phyloP scores from a whole-genome alignment of 257 asterid genomes.

The Capsicum pubescens region DNA sequence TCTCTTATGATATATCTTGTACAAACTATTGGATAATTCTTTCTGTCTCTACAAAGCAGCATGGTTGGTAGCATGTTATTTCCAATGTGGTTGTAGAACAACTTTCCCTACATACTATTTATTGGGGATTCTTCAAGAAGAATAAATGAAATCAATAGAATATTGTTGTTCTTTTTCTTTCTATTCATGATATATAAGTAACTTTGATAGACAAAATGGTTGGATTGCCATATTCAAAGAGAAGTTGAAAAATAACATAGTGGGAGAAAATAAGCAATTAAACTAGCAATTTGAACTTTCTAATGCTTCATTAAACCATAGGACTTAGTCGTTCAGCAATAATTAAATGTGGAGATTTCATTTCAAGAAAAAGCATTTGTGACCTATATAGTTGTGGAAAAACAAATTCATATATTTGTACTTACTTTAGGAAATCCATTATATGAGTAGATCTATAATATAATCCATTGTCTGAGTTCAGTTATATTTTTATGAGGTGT shows the following conservation, averaged over 20 bases:
- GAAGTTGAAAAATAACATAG: constrained; percentile 10
- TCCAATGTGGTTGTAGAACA: not conserved
- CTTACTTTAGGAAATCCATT: not conserved
- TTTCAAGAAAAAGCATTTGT: not conserved
- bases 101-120: constrained; percentile 11
- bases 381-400: not conserved
- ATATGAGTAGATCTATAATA: not conserved
- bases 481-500: not conserved
- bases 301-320: not conserved
- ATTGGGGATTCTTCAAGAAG: constrained; percentile 11
- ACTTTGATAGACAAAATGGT: not conserved
- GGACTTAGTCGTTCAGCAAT: not conserved
- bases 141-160: not conserved
- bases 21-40: constrained; percentile 17
- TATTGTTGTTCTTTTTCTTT: constrained; percentile 15
- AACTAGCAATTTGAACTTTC: not conserved
- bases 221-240: constrained; percentile 9
- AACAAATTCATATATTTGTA: not conserved
- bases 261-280: constrained; percentile 7
- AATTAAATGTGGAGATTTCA: not conserved
- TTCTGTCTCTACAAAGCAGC: constrained; percentile 15
- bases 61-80: not conserved
- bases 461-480: not conserved
- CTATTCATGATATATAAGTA: not conserved
- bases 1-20: constrained; percentile 7